Conservation (phyloP, 495 filamentous ascomycete genomes). For the Hypoxylon rickii region DNA sequence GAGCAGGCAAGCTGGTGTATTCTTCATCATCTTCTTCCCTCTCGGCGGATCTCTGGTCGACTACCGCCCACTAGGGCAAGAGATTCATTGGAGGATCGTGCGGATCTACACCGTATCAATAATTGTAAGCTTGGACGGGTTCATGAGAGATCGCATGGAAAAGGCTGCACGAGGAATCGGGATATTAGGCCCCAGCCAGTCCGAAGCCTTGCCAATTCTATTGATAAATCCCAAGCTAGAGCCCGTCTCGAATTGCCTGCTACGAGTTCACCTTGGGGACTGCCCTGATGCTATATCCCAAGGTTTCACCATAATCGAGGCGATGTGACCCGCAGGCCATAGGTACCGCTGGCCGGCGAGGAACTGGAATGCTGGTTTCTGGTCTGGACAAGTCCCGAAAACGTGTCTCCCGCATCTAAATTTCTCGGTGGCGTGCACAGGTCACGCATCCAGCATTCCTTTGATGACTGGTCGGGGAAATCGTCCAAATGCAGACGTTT, state of each 20-base stretch:
- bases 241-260: background rate
- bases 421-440: constrained; percentile 26
- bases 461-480: constrained; percentile 18
- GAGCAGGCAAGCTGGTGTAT: background rate
- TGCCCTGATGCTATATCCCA: constrained; percentile 4
- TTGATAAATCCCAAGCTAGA: background rate
- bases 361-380: constrained; percentile 37
- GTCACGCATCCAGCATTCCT: constrained; percentile 35
- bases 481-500: constrained; percentile 41
- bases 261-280: constrained; percentile 2
- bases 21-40: background rate
- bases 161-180: constrained; percentile 16
- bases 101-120: constrained; percentile 15
- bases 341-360: constrained; percentile 10
- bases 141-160: constrained; percentile 24
- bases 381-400: constrained; percentile 30
- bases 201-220: constrained; percentile 17
- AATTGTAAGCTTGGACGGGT: constrained; percentile 12
- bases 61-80: constrained; percentile 23
- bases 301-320: background rate
- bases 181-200: constrained; percentile 6
- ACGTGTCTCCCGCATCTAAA: constrained; percentile 28
- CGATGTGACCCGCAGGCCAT: background rate
- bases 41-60: constrained; percentile 12
- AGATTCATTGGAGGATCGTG: constrained; percentile 17